Evolutionary conservation across 495 filamentous ascomycete genomes (phyloP), one percentile per base, ranked within the genome.

Genomic region (Penicillium coprophilum): DNA sequence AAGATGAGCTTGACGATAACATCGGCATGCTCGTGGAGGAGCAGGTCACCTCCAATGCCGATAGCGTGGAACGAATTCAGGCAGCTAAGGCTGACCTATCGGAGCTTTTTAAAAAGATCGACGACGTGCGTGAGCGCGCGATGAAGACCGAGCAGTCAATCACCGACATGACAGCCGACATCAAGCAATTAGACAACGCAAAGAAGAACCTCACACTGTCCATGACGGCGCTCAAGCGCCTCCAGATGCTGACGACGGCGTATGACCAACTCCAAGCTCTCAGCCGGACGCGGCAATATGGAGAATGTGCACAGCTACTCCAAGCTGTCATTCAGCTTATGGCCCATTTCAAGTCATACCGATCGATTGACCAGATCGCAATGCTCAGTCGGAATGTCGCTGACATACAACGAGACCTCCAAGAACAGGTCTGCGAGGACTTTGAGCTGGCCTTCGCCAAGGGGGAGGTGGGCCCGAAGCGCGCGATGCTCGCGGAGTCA

Each of bases 151-250:
- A 99, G 74, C 87, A 91, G 64, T 85, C 91, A 40, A 99, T 99
- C 70, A 96, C 93, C 54, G 90, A 92, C 57, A 99, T 99, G 94
- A 99, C 94, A 45, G 93, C 94, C 53, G 95, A 99, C 67, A 99
- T 99, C 72, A 99, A 99, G 74, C 86, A 93, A 63, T 80, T 99
- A 56, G 94, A 99, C 72, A 88, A 88, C 71, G 96, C 93, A 43
- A 99, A 99, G 77, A 86, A 87, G 69, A 97, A 97, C 73, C 81
- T 99, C 20, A 97, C 95, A 12, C 81, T 94, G 43, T 96, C 92
- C 38, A 99, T 99, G 94, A 99, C 94, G 21, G 95, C 92, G 24
- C 77, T 99, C 63, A 99, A 99, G 73, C 82, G 94, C 28, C 78
- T 99, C 57, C 94, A 99, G 80, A 97, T 99, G 94, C 74, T 99